Conservation (phyloP, 495 filamentous ascomycete species). For the Friedmanniomyces simplex region DNA sequence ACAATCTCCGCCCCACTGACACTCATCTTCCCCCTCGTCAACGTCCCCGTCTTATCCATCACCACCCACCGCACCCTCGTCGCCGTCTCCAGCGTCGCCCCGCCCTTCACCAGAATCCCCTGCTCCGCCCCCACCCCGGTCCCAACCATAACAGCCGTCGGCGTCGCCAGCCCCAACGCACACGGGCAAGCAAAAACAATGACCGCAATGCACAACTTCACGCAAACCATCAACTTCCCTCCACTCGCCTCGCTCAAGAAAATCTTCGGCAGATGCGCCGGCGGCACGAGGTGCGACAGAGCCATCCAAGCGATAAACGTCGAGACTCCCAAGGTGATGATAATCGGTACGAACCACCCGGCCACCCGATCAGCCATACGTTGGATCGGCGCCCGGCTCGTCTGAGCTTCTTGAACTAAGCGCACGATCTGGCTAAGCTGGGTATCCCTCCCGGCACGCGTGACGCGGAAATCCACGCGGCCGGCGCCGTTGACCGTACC, state of each 20-base stretch:
- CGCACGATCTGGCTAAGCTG: conserved; percentile 97
- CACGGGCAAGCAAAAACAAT: conserved; percentile 98
- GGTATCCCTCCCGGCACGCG: conserved; percentile 84
- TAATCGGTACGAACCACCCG: conserved; percentile 87
- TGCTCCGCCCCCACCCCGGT: conserved; percentile 95
- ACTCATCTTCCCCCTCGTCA: conserved; percentile 91
- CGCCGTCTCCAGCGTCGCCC: conserved; percentile 81
- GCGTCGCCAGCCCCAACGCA: conserved; percentile 84
- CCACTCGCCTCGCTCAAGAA: conserved; percentile 74
- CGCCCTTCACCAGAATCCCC: conserved; percentile 93
- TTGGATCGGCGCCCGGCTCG: conserved; percentile 88
- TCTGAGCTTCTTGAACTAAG: conserved; percentile 92
- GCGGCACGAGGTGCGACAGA: conserved; percentile 66
- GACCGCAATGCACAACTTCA: conserved; percentile 96
- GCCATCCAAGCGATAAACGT: conserved; percentile 95
- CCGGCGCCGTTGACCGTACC: conserved; percentile 94
- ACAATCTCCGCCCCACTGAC: conserved; percentile 61
- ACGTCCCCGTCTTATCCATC: conserved; percentile 98
- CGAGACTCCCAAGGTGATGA: conserved; percentile 69
- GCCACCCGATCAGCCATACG: conserved; percentile 83
- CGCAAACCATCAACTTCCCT: conserved; percentile 87
- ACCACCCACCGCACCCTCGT: conserved; percentile 88
- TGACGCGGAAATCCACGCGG: conserved; percentile 85
- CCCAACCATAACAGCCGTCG: conserved; percentile 97
- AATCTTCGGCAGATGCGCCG: conserved; percentile 62